phyloP scores from a whole-genome alignment of 164 flowering plant genomes.

The Echeveria elegans region DNA sequence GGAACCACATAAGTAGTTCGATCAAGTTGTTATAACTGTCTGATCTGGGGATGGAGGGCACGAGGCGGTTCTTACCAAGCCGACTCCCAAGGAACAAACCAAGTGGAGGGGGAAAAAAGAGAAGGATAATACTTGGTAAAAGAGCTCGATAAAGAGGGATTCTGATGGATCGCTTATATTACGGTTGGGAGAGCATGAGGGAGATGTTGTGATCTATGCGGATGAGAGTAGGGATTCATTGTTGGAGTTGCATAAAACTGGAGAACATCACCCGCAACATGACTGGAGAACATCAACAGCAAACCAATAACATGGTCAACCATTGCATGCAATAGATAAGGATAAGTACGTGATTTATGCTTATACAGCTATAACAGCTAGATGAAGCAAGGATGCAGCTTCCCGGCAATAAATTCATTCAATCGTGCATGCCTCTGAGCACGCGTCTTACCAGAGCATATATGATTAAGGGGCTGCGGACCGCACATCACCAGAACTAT shows the following conservation, averaged over 20 bases:
- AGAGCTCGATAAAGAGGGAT: constrained; percentile 52
- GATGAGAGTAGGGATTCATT: constrained; percentile 71
- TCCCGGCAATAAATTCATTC: background rate
- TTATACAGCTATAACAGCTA: no score
- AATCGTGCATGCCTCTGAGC: background rate
- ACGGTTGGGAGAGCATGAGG: constrained; percentile 93
- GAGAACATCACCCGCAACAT: no score
- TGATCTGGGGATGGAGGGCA: constrained; percentile 99
- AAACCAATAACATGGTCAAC: background rate
- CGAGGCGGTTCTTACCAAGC: constrained; percentile 72
- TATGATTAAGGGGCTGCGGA: background rate
- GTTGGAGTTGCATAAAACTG: constrained; percentile 72
- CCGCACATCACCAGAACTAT: background rate
- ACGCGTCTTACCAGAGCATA: background rate
- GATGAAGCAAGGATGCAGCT: no score
- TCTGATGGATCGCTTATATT: constrained; percentile 83
- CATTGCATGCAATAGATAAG: background rate
- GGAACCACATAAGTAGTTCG: constrained; percentile 91
- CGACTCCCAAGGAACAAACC: constrained; percentile 29
- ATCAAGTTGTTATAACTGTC: constrained; percentile 75
- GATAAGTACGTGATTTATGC: background rate
- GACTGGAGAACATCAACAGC: no score
- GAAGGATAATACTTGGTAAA: constrained; percentile 35
- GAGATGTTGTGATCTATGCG: constrained; percentile 78
- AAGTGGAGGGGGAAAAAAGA: constrained; percentile 37